Evolutionary conservation across 345 rosid species (phyloP).

Genomic region (Gossypium mustelinum): DNA sequence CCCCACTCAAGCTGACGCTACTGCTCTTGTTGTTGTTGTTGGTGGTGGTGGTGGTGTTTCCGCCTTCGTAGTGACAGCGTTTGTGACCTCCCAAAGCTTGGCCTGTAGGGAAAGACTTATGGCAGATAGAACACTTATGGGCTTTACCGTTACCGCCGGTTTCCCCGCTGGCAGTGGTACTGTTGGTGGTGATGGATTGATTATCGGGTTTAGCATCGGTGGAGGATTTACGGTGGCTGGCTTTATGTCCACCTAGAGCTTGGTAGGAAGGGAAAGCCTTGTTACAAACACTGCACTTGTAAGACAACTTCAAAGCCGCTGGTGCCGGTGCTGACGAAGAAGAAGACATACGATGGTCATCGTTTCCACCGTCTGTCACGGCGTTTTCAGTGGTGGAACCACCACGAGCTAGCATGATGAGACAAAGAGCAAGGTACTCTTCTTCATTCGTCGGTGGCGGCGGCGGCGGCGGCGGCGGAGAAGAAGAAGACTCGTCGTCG

Average conservation of each 20-base stretch:
- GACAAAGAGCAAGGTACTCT: conserved; percentile 21
- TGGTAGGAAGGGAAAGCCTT: conserved; percentile 85
- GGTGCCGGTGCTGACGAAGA: conserved; percentile 11
- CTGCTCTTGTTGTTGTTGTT: conserved; percentile 7
- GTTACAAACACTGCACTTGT: conserved; percentile 74
- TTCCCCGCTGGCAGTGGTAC: conserved; percentile 10
- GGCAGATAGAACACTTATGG: conserved; percentile 91
- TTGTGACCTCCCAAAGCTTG: conserved; percentile 98
- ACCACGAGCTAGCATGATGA: conserved; percentile 22
- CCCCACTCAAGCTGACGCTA: conserved; percentile 39
- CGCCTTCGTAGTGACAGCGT: conserved; percentile 92
- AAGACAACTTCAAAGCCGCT: conserved; percentile 30
- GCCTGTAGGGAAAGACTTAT: conserved; percentile 79
- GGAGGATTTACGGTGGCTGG: conserved; percentile 76
- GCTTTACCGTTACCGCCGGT: conserved; percentile 38
- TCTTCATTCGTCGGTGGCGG: conserved; percentile 11
- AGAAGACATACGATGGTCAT: background rate
- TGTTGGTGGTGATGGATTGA: conserved; percentile 1
- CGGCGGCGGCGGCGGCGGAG: background rate
- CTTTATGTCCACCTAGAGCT: conserved; percentile 95
- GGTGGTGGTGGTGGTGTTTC: conserved; percentile 1
- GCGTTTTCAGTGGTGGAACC: background rate
- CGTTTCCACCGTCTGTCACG: background rate
- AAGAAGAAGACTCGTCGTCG: background rate
- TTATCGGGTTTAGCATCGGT: conserved; percentile 16